Evolutionary conservation across 148 eudicot species (phyloP).

Genomic region (Amaranthus hypochondriacus): DNA sequence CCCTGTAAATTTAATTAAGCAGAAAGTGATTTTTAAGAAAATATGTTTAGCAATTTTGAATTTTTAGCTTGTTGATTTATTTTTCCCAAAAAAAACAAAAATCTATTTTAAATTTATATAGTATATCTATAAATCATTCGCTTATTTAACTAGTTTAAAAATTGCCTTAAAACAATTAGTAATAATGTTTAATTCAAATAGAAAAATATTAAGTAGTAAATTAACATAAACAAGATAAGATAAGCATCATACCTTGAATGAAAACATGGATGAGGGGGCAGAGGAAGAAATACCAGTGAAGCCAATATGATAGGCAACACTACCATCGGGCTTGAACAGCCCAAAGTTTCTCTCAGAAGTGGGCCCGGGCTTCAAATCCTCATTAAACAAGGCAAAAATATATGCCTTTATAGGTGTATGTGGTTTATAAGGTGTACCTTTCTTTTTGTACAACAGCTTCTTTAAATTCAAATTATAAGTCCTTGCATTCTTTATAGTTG

Average conservation of each 20-base stretch:
- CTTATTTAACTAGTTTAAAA: too few species aligned
- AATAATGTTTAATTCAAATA: too few species aligned
- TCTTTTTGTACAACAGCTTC: slow-evolving; percentile 56
- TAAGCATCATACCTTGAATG: slow-evolving; percentile 26
- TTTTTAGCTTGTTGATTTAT: too few species aligned
- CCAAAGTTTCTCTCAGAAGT: slow-evolving; percentile 90
- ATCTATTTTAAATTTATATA: too few species aligned
- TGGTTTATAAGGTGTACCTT: slow-evolving; percentile 79
- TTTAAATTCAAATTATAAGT: slow-evolving; percentile 56
- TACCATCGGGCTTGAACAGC: slow-evolving; percentile 78
- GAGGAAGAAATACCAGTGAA: slow-evolving; percentile 64
- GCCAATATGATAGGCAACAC: slow-evolving; percentile 65
- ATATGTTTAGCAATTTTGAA: too few species aligned
- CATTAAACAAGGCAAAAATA: slow-evolving; percentile 75
- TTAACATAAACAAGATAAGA: not conserved
- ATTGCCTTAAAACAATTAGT: too few species aligned
- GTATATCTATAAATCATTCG: too few species aligned
- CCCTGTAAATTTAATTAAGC: too few species aligned
- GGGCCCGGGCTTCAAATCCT: slow-evolving; percentile 82
- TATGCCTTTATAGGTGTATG: slow-evolving; percentile 55
- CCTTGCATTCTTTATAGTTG: slow-evolving; percentile 48
- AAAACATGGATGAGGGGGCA: slow-evolving; percentile 34
- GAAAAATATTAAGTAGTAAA: not conserved
- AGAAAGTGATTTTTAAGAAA: too few species aligned
- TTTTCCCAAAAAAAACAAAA: too few species aligned